These are phyloP conservation scores for Castanospermum australe DNA, from an alignment of 306 rosid genomes.

Conservation along the genomic window DNA sequence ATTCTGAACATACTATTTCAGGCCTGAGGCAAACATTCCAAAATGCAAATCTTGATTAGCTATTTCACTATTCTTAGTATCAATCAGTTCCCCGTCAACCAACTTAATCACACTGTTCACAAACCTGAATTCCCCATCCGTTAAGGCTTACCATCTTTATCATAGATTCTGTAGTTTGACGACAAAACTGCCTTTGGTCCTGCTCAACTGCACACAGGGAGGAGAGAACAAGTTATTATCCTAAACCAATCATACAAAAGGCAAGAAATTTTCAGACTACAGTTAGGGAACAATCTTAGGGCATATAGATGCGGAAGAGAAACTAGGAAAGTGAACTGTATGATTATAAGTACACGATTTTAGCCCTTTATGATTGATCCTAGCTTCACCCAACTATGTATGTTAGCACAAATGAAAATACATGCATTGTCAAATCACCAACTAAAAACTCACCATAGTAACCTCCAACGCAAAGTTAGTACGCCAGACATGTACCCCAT, in stretches of 20 bases:
- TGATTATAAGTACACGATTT: background rate
- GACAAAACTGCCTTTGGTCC: slow-evolving; percentile 5
- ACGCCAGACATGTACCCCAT: background rate
- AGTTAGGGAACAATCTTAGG: background rate
- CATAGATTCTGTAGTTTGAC: slow-evolving; percentile 13
- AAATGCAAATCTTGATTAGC: background rate
- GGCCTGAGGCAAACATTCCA: slow-evolving; percentile 7
- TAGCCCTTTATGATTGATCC: no score
- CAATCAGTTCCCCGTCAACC: slow-evolving; percentile 2
- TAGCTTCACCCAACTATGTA: no score
- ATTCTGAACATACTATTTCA: slow-evolving; percentile 14
- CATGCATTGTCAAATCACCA: background rate
- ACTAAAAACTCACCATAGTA: slow-evolving; percentile 25
- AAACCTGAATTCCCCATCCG: background rate
- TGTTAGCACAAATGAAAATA: background rate
- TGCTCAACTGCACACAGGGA: slow-evolving; percentile 23
- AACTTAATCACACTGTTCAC: background rate
- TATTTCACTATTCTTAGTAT: slow-evolving; percentile 1
- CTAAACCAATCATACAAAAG: slow-evolving; percentile 19
- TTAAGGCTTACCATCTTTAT: background rate
- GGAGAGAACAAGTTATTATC: background rate
- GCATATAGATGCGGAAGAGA: background rate
- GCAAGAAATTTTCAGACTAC: background rate
- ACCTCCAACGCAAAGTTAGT: background rate
- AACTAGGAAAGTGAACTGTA: background rate